Base-by-base conservation (phyloP, 805 yeast genomes). In the Candida lessepsii region DNA sequence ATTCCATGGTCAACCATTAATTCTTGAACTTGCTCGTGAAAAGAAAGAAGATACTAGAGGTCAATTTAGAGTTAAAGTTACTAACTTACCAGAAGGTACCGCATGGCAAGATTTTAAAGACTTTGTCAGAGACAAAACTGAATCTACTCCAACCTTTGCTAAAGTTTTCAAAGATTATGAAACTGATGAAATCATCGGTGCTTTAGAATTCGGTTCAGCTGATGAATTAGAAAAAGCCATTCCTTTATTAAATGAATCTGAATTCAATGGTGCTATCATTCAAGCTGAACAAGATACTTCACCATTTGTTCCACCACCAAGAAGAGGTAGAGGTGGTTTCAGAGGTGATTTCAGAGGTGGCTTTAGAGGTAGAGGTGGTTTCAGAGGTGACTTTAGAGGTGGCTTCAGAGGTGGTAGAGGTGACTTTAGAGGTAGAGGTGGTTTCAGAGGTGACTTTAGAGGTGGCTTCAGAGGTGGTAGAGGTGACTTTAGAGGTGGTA, bases 71-170 rank as follows among this genome's bases (percentile, higher is more conserved):
- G 80, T 82, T 45, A 76, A 81, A 57, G 77, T 85, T 25, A 64
- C 77, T 51, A 78, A 79, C 63, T 71, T 86, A 55, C 90, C 90
- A 52, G 84, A 81, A 52, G 81, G 81, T 47, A 74, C 86, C 42
- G 81, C 87, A 37, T 86, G 95, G 95, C 93, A 86, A 73, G 91
- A 84, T 56, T 75, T 86, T 58, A 86, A 89, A 71, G 98, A 91
- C 70, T 80, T 86, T 59, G 89, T 88, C 50, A 77, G 95, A 60
- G 89, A 84, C 46, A 83, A 79, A 64, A 79, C 77, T 41, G 69
- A 75, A 47, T 61, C 74, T 48, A 76, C 79, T 44, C 85, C 88
- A 42, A 77, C 83, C 24, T 84, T 82, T 50, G 70, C 71, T 52
- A 65, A 68, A 58, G 70, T 68, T 62, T 74, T 54, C 69, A 72